Base-by-base conservation (phyloP, 1,284 basidiomycete species). In the Marasmius sp. region DNA sequence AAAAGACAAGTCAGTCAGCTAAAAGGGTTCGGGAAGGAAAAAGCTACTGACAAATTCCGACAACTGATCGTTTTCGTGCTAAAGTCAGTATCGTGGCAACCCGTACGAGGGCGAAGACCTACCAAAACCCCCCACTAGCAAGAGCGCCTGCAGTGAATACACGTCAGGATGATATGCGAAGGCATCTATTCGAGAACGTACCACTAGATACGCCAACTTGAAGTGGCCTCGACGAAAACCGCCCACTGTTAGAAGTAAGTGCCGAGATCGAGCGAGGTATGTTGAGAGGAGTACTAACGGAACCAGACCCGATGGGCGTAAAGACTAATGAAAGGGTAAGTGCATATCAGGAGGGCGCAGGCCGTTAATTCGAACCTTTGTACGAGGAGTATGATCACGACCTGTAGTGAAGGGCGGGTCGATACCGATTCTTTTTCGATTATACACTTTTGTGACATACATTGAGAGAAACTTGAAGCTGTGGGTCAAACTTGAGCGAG, bases 391-490 rank as follows among this genome's bases (percentile, higher is more conserved):
- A 79, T 72, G 41, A 81, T 73, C 7, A 78, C 60, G 6, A 78
- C 74, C 74, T 78, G 49, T 45, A 36, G 43, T 16, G 58, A 22
- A 33, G 58, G 16, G 12, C 18, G 16, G n/a, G 38, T n/a, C 10
- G 39, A 38, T 14, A 45, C 51, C 36, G 5, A 5, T 27, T 27
- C 27, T 27, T 27, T 27, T 5, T 27, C 5, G 27, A 27, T 2
- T 2, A 34, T 18, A 27, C 9, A 12, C 1, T 41, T 39, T 33
- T 55, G 20, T 33, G 14, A 67, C 74, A 70, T 61, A 80, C 78
- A 58, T 77, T 77, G 34, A 80, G 67, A 33, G 70, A 61, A 7
- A 76, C 73, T 71, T 80, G 79, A 57, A 78, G 69, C 79, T 81
- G 62, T 36, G 49, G 0, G 5, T 27, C 5, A 47, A 43, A 57